These are phyloP conservation scores for Pythium brachiatum DNA, from an alignment of 352 stramenopile genomes.

Conservation along the genomic window DNA sequence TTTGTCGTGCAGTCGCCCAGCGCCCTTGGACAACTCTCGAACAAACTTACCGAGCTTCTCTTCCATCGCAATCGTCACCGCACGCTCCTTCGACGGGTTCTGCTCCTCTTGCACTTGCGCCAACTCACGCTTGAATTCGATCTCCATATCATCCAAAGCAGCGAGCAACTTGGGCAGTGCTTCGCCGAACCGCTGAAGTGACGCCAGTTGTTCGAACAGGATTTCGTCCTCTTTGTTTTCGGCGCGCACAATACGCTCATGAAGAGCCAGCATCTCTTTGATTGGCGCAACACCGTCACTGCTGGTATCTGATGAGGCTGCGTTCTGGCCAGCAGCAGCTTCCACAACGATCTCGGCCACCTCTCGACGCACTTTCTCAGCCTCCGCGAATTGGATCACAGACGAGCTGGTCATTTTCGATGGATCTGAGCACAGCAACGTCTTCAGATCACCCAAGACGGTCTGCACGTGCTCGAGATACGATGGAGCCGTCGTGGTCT, in stretches of 20 bases:
- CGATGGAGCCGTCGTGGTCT: constrained; percentile 18
- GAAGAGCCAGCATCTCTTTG: constrained; percentile 33
- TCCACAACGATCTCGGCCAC: constrained; percentile 49
- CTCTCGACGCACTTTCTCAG: constrained; percentile 54
- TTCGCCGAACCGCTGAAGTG: constrained; percentile 42
- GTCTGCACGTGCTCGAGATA: constrained; percentile 30
- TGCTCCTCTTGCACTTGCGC: constrained; percentile 45
- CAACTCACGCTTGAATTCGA: constrained; percentile 42
- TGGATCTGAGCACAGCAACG: constrained; percentile 41
- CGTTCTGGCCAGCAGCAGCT: constrained; percentile 25
- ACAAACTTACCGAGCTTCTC: constrained; percentile 10
- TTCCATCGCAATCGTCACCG: constrained; percentile 39
- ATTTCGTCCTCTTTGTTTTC: constrained; percentile 60
- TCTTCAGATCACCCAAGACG: constrained; percentile 38
- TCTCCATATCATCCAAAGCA: constrained; percentile 40
- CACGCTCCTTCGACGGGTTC: constrained; percentile 53
- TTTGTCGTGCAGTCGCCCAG: constrained; percentile 10
- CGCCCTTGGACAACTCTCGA: constrained; percentile 9
- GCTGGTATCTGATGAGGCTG: constrained; percentile 25
- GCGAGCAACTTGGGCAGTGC: constrained; percentile 39
- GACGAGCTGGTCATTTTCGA: constrained; percentile 48
- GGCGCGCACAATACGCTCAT: constrained; percentile 36
- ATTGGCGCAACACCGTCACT: neutral
- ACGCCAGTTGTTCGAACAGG: constrained; percentile 25
- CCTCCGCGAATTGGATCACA: constrained; percentile 41